Evolutionary conservation across 2,329 filamentous ascomycete species (phyloP).

Genomic region (Alternaria postmessia): DNA sequence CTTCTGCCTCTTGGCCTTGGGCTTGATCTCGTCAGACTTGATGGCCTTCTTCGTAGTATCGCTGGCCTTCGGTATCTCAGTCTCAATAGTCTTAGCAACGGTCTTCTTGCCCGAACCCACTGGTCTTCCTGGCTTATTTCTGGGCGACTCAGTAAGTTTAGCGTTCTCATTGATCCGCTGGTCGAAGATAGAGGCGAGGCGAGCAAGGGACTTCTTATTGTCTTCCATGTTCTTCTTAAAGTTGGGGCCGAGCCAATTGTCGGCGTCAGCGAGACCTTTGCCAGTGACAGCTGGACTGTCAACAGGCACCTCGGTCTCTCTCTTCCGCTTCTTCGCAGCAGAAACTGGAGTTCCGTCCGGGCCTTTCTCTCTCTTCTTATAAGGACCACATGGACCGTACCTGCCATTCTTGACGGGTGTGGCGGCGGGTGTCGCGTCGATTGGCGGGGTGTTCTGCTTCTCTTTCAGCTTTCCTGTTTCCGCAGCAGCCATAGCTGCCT

Average conservation of each 20-base stretch:
- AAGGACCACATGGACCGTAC: slow-evolving; percentile 9
- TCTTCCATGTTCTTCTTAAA: slow-evolving; percentile 18
- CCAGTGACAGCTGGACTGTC: neutral
- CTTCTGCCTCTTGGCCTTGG: slow-evolving; percentile 8
- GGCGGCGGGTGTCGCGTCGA: neutral
- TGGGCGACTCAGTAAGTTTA: slow-evolving; percentile 1
- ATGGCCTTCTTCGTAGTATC: neutral
- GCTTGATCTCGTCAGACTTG: neutral
- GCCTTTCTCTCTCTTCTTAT: slow-evolving; percentile 14
- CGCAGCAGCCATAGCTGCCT: neutral
- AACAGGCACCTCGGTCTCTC: slow-evolving; percentile 10
- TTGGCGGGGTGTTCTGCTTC: neutral
- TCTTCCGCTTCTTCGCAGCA: slow-evolving; percentile 30
- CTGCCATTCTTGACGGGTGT: slow-evolving; percentile 11
- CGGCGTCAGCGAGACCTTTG: neutral
- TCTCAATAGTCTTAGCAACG: neutral
- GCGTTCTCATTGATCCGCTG: neutral
- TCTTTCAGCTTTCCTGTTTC: neutral
- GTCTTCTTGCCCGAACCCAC: slow-evolving; percentile 3
- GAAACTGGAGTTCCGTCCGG: slow-evolving; percentile 4
- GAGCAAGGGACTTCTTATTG: slow-evolving; percentile 13
- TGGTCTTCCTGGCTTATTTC: slow-evolving; percentile 9
- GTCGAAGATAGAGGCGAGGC: slow-evolving; percentile 18
- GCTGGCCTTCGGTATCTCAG: neutral
- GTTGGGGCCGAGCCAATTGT: slow-evolving; percentile 5